A percentile compares a stretch with the other conserved stretches of the same genome.
Evolutionary conservation across 352 stramenopile species (phyloP).

Genomic region (Hyaloperonospora arabidopsidis): DNA sequence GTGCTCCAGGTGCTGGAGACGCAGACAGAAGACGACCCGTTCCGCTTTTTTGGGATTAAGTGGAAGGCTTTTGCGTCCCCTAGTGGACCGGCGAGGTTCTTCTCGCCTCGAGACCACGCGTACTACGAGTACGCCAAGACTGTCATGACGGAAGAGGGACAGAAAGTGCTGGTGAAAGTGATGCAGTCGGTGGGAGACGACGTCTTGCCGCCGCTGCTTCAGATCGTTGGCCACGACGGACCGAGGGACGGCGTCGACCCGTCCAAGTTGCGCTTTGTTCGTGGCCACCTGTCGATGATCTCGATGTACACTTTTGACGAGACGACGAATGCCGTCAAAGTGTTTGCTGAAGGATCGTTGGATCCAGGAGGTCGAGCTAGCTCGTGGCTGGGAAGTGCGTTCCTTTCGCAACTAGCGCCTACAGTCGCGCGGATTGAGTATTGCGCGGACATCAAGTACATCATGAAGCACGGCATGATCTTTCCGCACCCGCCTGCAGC

Average conservation of each 20-base stretch:
- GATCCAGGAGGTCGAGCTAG: conserved; percentile 43
- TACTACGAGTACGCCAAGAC: conserved; percentile 59
- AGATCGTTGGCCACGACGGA: conserved; percentile 24
- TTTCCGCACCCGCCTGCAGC: conserved; percentile 38
- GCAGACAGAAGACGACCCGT: conserved; percentile 50
- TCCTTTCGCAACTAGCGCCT: conserved; percentile 55
- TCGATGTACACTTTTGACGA: conserved; percentile 58
- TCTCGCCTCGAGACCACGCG: conserved; percentile 48
- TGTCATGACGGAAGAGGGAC: conserved; percentile 29
- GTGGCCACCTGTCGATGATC: conserved; percentile 43
- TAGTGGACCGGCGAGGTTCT: conserved; percentile 35
- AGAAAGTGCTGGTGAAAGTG: conserved; percentile 57
- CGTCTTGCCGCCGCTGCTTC: conserved; percentile 29
- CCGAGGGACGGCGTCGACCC: conserved; percentile 27
- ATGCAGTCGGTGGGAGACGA: conserved; percentile 50
- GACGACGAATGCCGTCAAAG: conserved; percentile 45
- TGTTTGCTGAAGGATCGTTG: conserved; percentile 55
- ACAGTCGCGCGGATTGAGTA: conserved; percentile 57
- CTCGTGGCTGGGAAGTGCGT: conserved; percentile 46
- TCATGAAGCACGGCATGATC: conserved; percentile 68
- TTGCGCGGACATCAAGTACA: conserved; percentile 74
- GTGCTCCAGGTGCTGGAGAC: conserved; percentile 57
- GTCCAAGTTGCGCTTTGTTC: conserved; percentile 46
- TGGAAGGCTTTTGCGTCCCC: conserved; percentile 52
- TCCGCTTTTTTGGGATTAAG: conserved; percentile 73